These are phyloP conservation scores for Daucus carota DNA, from an alignment of 129 eudicot genomes.

Conservation along the genomic window DH1_v3.0 NC_030385.2:38975501-38976000, in stretches of 20 bases:
- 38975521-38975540: conserved; percentile 1
- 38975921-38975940: neutral
- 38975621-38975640: conserved; percentile 94
- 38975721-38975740: neutral
- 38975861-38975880: conserved; percentile 83
- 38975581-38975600: neutral
- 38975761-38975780: conserved; percentile 16
- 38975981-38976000: conserved; percentile 92
- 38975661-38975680: neutral
- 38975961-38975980: conserved; percentile 90
- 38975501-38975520: neutral
- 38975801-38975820: conserved; percentile 72
- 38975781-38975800: conserved; percentile 94
- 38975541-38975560: neutral
- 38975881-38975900: neutral
- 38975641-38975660: conserved; percentile 83
- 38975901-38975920: neutral
- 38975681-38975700: neutral
- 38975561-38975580: neutral
- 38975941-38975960: conserved; percentile 26
- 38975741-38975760: neutral
- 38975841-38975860: conserved; percentile 90
- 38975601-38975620: conserved; percentile 32
- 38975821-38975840: conserved; percentile 95
- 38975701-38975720: neutral